phyloP scores from a whole-genome alignment of 1,284 basidiomycete genomes.

The Microbotryum saponariae region DNA sequence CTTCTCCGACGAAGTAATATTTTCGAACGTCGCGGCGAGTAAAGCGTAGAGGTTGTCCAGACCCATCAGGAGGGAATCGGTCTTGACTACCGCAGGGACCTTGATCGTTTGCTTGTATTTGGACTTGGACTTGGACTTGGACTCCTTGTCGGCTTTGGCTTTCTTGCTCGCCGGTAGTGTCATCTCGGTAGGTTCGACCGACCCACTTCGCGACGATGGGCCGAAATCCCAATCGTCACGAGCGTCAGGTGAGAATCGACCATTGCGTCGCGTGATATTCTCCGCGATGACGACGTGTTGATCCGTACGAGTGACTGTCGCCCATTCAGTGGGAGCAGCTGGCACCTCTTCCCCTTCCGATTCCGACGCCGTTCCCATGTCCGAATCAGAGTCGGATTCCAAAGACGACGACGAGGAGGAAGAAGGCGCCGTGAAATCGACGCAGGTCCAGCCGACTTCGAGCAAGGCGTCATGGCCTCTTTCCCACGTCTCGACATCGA shows the following conservation, averaged over 20 bases:
- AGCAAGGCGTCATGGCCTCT: constrained; percentile 8
- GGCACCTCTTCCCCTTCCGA: too few species aligned
- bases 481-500: constrained; percentile 30
- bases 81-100: not conserved
- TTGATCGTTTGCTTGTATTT: too few species aligned
- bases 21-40: constrained; percentile 18
- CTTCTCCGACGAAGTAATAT: constrained; percentile 4
- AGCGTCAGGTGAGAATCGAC: constrained; percentile 13
- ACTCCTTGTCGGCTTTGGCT: too few species aligned
- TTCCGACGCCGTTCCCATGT: too few species aligned
- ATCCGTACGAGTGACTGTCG: too few species aligned
- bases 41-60: constrained; percentile 6
- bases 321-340: too few species aligned
- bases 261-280: constrained; percentile 10
- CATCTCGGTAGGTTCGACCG: too few species aligned
- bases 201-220: too few species aligned
- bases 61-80: not conserved
- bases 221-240: constrained; percentile 11
- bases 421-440: constrained; percentile 9
- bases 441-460: constrained; percentile 24
- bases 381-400: too few species aligned
- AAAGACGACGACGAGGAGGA: too few species aligned
- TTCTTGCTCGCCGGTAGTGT: too few species aligned
- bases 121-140: too few species aligned
- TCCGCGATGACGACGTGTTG: constrained; percentile 16